phyloP scores from a whole-genome alignment of 2,329 filamentous ascomycete genomes.

The Onygenales sp. region DNA sequence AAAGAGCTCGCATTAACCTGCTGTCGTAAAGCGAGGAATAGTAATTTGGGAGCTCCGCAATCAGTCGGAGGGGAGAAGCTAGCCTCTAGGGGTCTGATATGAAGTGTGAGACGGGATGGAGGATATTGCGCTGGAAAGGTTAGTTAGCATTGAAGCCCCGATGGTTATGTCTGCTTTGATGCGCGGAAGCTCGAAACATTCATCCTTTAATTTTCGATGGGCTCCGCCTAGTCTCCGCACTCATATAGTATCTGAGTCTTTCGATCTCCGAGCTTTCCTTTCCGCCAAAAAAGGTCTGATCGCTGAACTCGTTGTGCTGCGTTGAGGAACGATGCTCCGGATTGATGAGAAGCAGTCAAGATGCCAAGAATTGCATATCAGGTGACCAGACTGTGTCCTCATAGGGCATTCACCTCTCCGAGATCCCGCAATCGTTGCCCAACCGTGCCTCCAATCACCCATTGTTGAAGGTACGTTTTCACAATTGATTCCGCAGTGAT shows the following conservation, averaged over 20 bases:
- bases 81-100: too few relatives aligned
- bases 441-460: background rate
- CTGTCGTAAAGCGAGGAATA: background rate
- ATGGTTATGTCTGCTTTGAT: background rate
- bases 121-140: background rate
- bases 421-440: background rate
- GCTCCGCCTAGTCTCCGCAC: background rate
- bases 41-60: too few relatives aligned
- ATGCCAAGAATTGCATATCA: background rate
- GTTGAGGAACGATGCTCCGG: too few relatives aligned
- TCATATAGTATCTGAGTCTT: background rate
- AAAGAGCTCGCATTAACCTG: background rate
- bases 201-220: background rate
- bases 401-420: background rate
- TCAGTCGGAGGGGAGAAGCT: too few relatives aligned
- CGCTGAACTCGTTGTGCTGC: too few relatives aligned
- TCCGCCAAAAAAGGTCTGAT: too few relatives aligned
- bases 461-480: background rate
- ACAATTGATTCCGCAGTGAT: background rate
- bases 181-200: background rate
- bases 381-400: background rate
- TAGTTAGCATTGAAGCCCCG: background rate
- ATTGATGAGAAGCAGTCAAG: background rate
- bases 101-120: too few relatives aligned
- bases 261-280: too few relatives aligned